Percentiles rank a stretch among this genome's conserved stretches.
phyloP scores from a whole-genome alignment of 2,329 filamentous ascomycete species.

The Peltaster fructicola region DNA sequence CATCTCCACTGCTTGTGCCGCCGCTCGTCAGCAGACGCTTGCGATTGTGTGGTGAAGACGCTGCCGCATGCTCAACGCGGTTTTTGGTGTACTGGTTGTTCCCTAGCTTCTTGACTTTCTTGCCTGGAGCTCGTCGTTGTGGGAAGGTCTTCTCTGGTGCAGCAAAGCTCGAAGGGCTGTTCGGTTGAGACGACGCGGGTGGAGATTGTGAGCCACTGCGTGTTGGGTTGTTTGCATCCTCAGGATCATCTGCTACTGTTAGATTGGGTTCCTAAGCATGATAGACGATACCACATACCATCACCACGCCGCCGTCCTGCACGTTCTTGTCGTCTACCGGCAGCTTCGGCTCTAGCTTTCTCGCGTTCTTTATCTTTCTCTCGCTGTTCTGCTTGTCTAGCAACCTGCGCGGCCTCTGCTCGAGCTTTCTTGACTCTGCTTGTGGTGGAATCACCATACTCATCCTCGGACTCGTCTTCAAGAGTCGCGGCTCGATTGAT shows the following conservation, averaged over 20 bases:
- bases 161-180: constrained; percentile 17
- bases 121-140: constrained; percentile 46
- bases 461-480: constrained; percentile 57
- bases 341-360: constrained; percentile 52
- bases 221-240: constrained; percentile 42
- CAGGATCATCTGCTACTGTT: constrained; percentile 18
- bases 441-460: constrained; percentile 16
- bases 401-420: constrained; percentile 28
- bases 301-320: constrained; percentile 67
- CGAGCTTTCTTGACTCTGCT: constrained; percentile 24
- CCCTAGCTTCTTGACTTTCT: constrained; percentile 38
- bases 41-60: constrained; percentile 29
- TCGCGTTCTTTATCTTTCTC: constrained; percentile 52
- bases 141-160: constrained; percentile 29
- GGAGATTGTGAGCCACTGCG: constrained; percentile 21
- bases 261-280: constrained; percentile 11
- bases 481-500: constrained; percentile 27
- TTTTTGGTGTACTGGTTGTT: constrained; percentile 75
- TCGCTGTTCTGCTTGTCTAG: constrained; percentile 46
- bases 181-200: constrained; percentile 26
- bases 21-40: constrained; percentile 17
- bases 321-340: constrained; percentile 63
- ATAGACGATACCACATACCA: constrained; percentile 35
- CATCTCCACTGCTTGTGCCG: constrained; percentile 11
- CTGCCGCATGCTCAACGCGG: constrained; percentile 36